phyloP scores from a whole-genome alignment of 306 rosid species.

The Cucumis hystrix region DNA sequence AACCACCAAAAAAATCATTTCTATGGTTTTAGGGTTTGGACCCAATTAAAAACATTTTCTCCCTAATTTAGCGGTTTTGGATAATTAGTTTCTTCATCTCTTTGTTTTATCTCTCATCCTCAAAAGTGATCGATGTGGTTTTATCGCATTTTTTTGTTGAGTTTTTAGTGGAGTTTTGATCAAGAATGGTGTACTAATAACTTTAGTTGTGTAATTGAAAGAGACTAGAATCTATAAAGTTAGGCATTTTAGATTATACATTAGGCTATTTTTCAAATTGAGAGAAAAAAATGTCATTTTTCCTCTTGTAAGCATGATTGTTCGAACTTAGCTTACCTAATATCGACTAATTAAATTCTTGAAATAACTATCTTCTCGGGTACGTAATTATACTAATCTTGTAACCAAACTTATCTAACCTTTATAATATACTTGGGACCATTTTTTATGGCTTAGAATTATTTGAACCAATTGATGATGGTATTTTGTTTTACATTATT shows the following conservation, averaged over 20 bases:
- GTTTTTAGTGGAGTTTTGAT: neutral
- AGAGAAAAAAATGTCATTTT: neutral
- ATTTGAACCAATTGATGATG: constrained; percentile 21
- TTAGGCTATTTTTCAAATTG: neutral
- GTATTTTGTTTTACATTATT: constrained; percentile 38
- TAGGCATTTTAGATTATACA: neutral
- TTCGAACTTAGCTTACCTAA: neutral
- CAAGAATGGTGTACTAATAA: neutral
- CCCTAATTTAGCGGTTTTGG: neutral
- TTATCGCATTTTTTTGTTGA: neutral
- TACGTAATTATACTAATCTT: neutral
- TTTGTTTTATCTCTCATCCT: no score
- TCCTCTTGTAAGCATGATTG: neutral
- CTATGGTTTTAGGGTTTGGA: neutral
- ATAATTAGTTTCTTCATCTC: no score
- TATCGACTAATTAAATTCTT: neutral
- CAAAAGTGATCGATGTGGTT: no score
- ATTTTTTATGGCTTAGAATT: constrained; percentile 7
- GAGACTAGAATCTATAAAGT: neutral
- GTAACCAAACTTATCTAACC: neutral
- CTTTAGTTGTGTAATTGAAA: neutral
- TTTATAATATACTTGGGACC: neutral
- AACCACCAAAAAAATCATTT: neutral
- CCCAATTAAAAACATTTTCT: neutral
- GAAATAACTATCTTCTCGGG: neutral